A percentile compares a stretch with the other conserved stretches of the same genome.
Conservation (phyloP, 2,329 filamentous ascomycete species). For the Pseudogymnoascus pannorum region DNA sequence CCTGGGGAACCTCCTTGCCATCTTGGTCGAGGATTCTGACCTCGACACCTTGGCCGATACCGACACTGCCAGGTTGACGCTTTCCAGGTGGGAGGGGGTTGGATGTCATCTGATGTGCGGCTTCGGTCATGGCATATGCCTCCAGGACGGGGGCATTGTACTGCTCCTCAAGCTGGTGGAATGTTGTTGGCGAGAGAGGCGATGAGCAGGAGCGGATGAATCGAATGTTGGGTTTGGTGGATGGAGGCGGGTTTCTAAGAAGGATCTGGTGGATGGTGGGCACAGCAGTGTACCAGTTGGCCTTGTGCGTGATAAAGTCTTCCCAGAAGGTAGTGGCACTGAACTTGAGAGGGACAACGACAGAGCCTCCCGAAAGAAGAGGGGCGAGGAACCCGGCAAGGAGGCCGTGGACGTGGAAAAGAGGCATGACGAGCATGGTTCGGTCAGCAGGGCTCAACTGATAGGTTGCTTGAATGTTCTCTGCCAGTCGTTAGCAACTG, state of each 20-base stretch:
- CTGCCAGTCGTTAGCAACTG: constrained; percentile 29
- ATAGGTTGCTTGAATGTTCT: constrained; percentile 75
- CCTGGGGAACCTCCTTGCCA: constrained; percentile 61
- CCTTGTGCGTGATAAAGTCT: constrained; percentile 65
- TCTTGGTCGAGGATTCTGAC: constrained; percentile 66
- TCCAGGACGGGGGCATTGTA: constrained; percentile 78
- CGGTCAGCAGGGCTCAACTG: constrained; percentile 62
- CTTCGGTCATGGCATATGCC: constrained; percentile 90
- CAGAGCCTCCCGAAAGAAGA: constrained; percentile 66
- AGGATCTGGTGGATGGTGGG: constrained; percentile 89
- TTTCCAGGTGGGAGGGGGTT: constrained; percentile 64
- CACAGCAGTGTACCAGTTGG: constrained; percentile 91
- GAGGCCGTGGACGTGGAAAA: constrained; percentile 87
- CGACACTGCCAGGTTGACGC: constrained; percentile 75
- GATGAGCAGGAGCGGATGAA: constrained; percentile 87
- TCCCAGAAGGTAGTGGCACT: constrained; percentile 77
- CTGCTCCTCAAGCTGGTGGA: constrained; percentile 68
- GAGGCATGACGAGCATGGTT: constrained; percentile 81
- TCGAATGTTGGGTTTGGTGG: constrained; percentile 63
- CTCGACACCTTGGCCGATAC: constrained; percentile 76
- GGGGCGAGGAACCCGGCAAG: constrained; percentile 76
- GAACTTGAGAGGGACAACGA: constrained; percentile 72
- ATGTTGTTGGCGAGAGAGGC: constrained; percentile 72
- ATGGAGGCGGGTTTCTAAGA: constrained; percentile 63
- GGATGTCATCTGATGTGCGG: constrained; percentile 77